phyloP scores from a whole-genome alignment of 1,284 basidiomycete species.

The Fomitopsis betulina region DNA sequence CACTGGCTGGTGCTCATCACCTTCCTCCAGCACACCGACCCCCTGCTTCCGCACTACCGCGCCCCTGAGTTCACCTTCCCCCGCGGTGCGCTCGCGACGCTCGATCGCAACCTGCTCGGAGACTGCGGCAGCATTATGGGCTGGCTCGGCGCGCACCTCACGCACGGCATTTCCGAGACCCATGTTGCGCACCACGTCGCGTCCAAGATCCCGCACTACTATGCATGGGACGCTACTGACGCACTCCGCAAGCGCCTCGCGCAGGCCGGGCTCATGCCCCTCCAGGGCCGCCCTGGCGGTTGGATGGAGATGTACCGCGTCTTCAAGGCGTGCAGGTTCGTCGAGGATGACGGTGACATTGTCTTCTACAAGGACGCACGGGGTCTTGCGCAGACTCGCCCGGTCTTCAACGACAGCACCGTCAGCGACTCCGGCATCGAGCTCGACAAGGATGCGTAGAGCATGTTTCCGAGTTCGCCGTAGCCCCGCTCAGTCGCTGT shows the following conservation, averaged over 20 bases:
- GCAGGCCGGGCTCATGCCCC: constrained; percentile 47
- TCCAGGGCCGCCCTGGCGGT: constrained; percentile 64
- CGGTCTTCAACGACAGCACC: constrained; percentile 55
- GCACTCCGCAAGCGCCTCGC: constrained; percentile 83
- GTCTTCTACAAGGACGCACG: constrained; percentile 89
- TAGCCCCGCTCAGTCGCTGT: neutral
- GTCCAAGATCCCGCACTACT: constrained; percentile 93
- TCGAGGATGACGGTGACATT: constrained; percentile 90
- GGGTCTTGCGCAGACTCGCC: constrained; percentile 71
- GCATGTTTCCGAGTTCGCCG: constrained; percentile 4
- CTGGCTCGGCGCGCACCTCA: constrained; percentile 77
- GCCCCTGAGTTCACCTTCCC: constrained; percentile 89
- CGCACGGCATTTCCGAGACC: constrained; percentile 90
- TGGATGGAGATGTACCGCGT: constrained; percentile 80
- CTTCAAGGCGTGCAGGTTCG: constrained; percentile 80
- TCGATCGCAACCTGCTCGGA: constrained; percentile 87
- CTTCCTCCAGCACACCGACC: constrained; percentile 98
- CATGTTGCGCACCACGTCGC: constrained; percentile 89
- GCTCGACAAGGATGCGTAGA: constrained; percentile 34
- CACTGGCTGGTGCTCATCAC: constrained; percentile 93
- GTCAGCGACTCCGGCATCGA: constrained; percentile 88
- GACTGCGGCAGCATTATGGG: constrained; percentile 70
- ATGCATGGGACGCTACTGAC: constrained; percentile 89
- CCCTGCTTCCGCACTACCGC: constrained; percentile 92
- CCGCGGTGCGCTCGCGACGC: constrained; percentile 90